phyloP scores from a whole-genome alignment of 2,329 filamentous ascomycete genomes.

The Hypoxylon sp. region DNA sequence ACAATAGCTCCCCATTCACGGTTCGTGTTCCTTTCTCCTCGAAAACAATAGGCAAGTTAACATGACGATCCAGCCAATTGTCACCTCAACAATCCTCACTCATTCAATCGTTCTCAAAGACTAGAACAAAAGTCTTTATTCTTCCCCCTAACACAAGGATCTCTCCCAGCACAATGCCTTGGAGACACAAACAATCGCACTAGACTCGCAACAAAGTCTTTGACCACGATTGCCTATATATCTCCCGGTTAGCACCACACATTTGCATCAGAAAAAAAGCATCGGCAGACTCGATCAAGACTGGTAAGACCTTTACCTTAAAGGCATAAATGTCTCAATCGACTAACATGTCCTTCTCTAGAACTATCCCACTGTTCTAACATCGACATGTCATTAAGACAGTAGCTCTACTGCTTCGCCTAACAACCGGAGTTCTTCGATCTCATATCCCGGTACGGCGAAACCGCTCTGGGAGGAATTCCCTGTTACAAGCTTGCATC shows the following conservation, averaged over 20 bases:
- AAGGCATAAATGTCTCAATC: neutral
- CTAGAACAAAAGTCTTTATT: too few relatives aligned
- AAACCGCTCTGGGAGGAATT: neutral
- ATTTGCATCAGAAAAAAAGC: neutral
- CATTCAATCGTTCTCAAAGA: too few relatives aligned
- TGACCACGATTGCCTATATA: too few relatives aligned
- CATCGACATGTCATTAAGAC: constrained; percentile 3
- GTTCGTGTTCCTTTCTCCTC: neutral
- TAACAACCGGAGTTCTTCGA: constrained; percentile 1
- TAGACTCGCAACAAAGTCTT: too few relatives aligned
- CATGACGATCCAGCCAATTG: too few relatives aligned
- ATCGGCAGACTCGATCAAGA: neutral
- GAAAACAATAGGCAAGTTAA: neutral
- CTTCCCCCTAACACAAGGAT: too few relatives aligned
- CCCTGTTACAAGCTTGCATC: constrained; percentile 30
- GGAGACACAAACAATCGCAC: too few relatives aligned
- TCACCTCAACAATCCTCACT: too few relatives aligned
- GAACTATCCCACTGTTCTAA: neutral
- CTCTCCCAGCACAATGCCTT: too few relatives aligned
- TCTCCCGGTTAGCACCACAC: too few relatives aligned
- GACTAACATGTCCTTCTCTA: neutral
- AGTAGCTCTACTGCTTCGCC: constrained; percentile 4
- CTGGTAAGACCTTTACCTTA: neutral
- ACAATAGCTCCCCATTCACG: neutral
- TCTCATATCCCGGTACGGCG: constrained; percentile 15